A percentile compares a stretch with the other conserved stretches of the same genome.
Evolutionary conservation across 208 protist species (phyloP).

Genomic region (Blechomonas ayalai): DNA sequence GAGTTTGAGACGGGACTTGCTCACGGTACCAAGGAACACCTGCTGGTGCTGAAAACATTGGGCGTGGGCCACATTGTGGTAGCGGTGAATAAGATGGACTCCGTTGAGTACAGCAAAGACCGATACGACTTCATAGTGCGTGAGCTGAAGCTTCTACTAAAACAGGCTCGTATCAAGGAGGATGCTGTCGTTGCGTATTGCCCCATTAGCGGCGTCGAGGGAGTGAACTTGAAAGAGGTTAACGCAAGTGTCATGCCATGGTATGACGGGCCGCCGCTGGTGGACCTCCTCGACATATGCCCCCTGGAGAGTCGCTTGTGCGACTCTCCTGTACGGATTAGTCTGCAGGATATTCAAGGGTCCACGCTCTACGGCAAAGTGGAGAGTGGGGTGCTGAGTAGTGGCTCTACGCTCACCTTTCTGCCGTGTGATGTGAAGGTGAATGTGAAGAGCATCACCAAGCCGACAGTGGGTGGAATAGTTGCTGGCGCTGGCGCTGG

Average conservation of each 20-base stretch:
- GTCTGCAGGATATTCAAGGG: constrained; percentile 59
- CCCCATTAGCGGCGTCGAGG: constrained; percentile 70
- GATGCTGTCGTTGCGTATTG: constrained; percentile 56
- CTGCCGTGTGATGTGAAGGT: constrained; percentile 53
- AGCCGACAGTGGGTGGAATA: constrained; percentile 36
- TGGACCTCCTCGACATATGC: constrained; percentile 68
- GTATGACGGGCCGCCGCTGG: constrained; percentile 62
- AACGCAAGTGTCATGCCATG: constrained; percentile 34
- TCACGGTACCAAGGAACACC: constrained; percentile 96
- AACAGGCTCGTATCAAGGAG: constrained; percentile 82
- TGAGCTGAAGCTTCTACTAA: constrained; percentile 91
- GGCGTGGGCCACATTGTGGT: constrained; percentile 95
- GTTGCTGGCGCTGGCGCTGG: constrained; percentile 71
- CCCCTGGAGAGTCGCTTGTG: constrained; percentile 63
- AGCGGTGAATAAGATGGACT: constrained; percentile 99
- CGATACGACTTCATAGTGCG: constrained; percentile 89
- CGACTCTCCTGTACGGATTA: constrained; percentile 55
- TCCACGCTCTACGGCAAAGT: constrained; percentile 65
- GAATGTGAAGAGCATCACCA: constrained; percentile 39
- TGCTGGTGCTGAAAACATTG: constrained; percentile 96
- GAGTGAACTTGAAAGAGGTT: constrained; percentile 44
- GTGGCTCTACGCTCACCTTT: constrained; percentile 39
- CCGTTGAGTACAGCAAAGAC: constrained; percentile 87
- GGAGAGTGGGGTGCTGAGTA: constrained; percentile 56
- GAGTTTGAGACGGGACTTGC: constrained; percentile 98